These are phyloP conservation scores for Cladobotryum mycophilum DNA, from an alignment of 2,329 filamentous ascomycete species.

Conservation along the genomic window DNA sequence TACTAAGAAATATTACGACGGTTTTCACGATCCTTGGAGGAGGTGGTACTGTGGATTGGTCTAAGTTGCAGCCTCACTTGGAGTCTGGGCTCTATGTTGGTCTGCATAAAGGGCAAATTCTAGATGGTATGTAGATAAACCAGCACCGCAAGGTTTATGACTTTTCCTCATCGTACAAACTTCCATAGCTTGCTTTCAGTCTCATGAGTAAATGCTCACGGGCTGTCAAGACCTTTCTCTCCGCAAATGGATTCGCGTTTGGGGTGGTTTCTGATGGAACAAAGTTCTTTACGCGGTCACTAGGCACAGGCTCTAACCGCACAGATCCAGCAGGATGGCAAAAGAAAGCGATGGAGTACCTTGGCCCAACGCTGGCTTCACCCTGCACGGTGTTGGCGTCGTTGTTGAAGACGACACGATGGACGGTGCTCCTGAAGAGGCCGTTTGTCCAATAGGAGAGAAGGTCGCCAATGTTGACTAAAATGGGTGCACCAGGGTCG, in stretches of 20 bases:
- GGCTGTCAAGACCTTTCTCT: conserved; percentile 54
- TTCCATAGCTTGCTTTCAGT: conserved; percentile 52
- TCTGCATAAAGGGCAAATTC: not conserved
- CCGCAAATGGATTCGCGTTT: conserved; percentile 41
- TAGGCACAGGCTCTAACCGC: conserved; percentile 53
- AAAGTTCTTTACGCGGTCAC: conserved; percentile 45
- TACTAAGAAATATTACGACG: conserved; percentile 26
- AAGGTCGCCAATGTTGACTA: conserved; percentile 69
- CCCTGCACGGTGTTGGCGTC: conserved; percentile 25
- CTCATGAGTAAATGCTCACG: conserved; percentile 58
- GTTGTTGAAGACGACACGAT: conserved; percentile 69
- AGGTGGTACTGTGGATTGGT: conserved; percentile 39
- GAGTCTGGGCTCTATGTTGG: not conserved
- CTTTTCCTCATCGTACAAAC: conserved; percentile 43
- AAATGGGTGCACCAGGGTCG: conserved; percentile 62
- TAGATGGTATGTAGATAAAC: not conserved
- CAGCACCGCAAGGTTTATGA: not conserved
- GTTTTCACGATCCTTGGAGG: conserved; percentile 36
- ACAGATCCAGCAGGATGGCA: conserved; percentile 55
- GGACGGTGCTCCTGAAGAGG: conserved; percentile 78
- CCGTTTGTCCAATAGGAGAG: conserved; percentile 87
- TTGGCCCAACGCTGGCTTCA: conserved; percentile 43
- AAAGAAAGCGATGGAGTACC: conserved; percentile 65
- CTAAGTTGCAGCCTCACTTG: conserved; percentile 15
- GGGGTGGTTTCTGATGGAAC: conserved; percentile 25